phyloP scores from a whole-genome alignment of 2,329 filamentous ascomycete species.

The Phymatotrichopsis omnivora region DNA sequence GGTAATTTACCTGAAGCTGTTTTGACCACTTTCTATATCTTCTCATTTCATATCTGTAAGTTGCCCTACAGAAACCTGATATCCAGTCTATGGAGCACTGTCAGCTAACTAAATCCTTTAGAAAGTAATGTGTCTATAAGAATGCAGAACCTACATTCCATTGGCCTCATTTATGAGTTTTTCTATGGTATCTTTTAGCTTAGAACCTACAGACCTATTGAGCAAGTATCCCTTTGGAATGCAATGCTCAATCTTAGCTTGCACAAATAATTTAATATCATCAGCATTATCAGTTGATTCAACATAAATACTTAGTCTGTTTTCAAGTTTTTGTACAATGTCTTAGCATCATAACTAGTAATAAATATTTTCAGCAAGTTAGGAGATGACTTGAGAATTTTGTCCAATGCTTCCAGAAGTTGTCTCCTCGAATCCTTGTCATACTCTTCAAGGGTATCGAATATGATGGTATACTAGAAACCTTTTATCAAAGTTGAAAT shows the following conservation, averaged over 20 bases:
- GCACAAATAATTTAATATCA: slow-evolving; percentile 32
- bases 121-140: neutral
- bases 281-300: slow-evolving; percentile 27
- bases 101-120: no score
- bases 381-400: slow-evolving; percentile 31
- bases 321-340: slow-evolving; percentile 25
- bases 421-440: slow-evolving; percentile 27
- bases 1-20: neutral
- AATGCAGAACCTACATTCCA: neutral
- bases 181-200: neutral
- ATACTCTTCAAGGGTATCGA: slow-evolving; percentile 36
- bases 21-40: neutral
- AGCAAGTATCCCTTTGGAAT: slow-evolving; percentile 25
- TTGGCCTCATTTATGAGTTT: neutral
- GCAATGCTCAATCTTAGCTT: slow-evolving; percentile 20
- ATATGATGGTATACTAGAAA: slow-evolving; percentile 30
- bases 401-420: slow-evolving; percentile 31
- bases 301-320: slow-evolving; percentile 32
- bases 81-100: no score
- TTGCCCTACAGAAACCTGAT: slow-evolving; percentile 4
- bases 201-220: neutral
- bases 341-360: slow-evolving; percentile 34
- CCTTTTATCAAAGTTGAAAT: slow-evolving; percentile 29
- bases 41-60: neutral
- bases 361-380: slow-evolving; percentile 35